A percentile compares a stretch with the other conserved stretches of the same genome.
Conservation (phyloP, 2,329 filamentous ascomycete genomes). For the Dactylellina drechsleri region DNA sequence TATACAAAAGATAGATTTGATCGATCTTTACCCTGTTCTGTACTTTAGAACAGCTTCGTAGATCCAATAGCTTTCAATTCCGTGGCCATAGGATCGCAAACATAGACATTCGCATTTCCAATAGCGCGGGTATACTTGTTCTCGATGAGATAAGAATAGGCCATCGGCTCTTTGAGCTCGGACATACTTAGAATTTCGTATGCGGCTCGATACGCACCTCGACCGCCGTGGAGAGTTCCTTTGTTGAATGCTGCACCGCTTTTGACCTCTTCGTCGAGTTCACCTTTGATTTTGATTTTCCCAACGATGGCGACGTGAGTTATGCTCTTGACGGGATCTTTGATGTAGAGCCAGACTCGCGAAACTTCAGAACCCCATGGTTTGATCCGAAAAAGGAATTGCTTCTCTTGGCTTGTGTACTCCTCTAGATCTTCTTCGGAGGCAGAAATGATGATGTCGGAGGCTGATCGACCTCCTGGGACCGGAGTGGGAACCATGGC, state of each 20-base stretch:
- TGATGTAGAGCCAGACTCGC: constrained; percentile 34
- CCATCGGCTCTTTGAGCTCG: not conserved
- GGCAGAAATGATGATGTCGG: constrained; percentile 16
- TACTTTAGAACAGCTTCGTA: constrained; percentile 7
- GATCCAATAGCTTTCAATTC: constrained; percentile 4
- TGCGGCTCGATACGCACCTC: constrained; percentile 11
- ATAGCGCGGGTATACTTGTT: constrained; percentile 4
- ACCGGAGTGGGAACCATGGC: constrained; percentile 10
- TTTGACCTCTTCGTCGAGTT: constrained; percentile 1
- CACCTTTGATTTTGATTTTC: constrained; percentile 13
- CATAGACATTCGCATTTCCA: constrained; percentile 21
- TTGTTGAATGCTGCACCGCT: constrained; percentile 23
- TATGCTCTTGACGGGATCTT: constrained; percentile 20
- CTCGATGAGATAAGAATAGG: not conserved
- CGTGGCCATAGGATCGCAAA: not conserved
- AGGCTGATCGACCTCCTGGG: constrained; percentile 6
- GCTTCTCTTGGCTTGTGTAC: constrained; percentile 11
- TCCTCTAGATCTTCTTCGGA: constrained; percentile 12
- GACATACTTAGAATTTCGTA: constrained; percentile 15
- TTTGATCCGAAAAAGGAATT: constrained; percentile 15
- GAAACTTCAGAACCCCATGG: constrained; percentile 10
- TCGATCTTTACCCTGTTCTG: not conserved
- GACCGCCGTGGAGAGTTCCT: constrained; percentile 13
- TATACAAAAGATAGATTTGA: not conserved
- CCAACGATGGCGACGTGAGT: constrained; percentile 28